Base-by-base conservation (phyloP, 192 early-diverging fungal genomes). In the Gamsiella multidivaricata region DNA sequence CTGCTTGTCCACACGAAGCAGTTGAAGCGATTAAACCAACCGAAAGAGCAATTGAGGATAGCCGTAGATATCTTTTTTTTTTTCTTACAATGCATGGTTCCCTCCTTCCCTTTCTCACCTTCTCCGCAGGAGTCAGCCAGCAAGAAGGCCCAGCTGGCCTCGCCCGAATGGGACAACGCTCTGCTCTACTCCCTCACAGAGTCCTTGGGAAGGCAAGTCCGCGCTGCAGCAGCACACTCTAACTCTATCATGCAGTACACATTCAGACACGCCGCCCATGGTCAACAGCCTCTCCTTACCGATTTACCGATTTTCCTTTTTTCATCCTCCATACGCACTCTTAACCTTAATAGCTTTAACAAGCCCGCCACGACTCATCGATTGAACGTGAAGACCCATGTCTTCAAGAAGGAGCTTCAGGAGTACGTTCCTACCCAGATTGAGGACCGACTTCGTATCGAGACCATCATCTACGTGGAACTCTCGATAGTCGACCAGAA, bases 361-460 rank as follows among this genome's bases (percentile, higher is more conserved):
- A 64, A 54, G 49, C 54, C 74, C 15, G 39, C 46, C 11, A 14
- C 53, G 3, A n/a, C 65, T 25, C 59, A 78, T 12, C 74, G 74
- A 46, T 54, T 78, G 52, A 78, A 78, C 61, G 74, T 78, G 34
- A 78, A 78, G 65, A 78, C 74, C 5, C 74, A 78, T 28, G 74
- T 78, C 46, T 78, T 78, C 54, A 78, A 78, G 39, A 78, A 78
- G 60, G 74, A 78, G 54, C 61, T 78, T 3, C 74, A 78, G 49
- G 74, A 78, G 49, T 78, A 78, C 47, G 37, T 78, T 22, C 74
- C 74, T 17, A 78, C 74, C 10, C 74, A 78, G 66, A 78, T 78
- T 45, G 74, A 78, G n/a, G 74, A 78, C 33, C 74, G 74, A 64
- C 74, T 78, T 26, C 74, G 74, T 59, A 78, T 78, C 49, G 74